Evolutionary conservation across 106 monocot species (phyloP).

Genomic region (Iris macrosiphon): DNA sequence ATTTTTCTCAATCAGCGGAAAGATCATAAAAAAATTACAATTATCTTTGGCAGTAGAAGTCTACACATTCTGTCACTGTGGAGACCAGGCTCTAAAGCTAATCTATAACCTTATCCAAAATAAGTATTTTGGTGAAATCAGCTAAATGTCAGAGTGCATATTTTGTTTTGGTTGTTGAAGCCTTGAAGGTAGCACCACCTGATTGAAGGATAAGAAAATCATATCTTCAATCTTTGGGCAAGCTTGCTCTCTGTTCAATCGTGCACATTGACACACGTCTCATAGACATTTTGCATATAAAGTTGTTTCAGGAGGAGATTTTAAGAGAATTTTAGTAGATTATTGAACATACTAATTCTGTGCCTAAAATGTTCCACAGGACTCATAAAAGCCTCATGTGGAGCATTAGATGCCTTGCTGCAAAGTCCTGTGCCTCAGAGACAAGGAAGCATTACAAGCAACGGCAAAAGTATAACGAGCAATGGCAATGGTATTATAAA

Average conservation of each 20-base stretch:
- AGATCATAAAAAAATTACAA: too few relatives aligned
- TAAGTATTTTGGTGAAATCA: too few relatives aligned
- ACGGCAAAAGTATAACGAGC: too few relatives aligned
- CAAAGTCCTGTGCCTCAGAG: constrained; percentile 1
- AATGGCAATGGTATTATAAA: too few relatives aligned
- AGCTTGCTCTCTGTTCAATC: not conserved
- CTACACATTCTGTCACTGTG: too few relatives aligned
- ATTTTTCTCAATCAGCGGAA: too few relatives aligned
- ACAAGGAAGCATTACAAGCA: not conserved
- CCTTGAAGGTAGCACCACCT: too few relatives aligned
- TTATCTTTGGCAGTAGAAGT: too few relatives aligned
- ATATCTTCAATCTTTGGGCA: not conserved
- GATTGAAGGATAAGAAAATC: not conserved
- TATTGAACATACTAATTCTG: not conserved
- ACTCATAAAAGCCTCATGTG: constrained; percentile 59
- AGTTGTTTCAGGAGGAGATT: not conserved
- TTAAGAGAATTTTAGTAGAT: not conserved
- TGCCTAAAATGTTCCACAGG: constrained; percentile 28
- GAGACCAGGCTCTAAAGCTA: too few relatives aligned
- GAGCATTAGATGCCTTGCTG: constrained; percentile 33
- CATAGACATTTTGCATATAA: not conserved
- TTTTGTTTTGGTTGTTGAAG: too few relatives aligned
- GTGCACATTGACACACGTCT: not conserved
- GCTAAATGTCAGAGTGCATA: too few relatives aligned
- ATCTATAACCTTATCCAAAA: too few relatives aligned